These are phyloP conservation scores for Erodium trifolium DNA, from an alignment of 441 rosid genomes.

Conservation along the genomic window DNA sequence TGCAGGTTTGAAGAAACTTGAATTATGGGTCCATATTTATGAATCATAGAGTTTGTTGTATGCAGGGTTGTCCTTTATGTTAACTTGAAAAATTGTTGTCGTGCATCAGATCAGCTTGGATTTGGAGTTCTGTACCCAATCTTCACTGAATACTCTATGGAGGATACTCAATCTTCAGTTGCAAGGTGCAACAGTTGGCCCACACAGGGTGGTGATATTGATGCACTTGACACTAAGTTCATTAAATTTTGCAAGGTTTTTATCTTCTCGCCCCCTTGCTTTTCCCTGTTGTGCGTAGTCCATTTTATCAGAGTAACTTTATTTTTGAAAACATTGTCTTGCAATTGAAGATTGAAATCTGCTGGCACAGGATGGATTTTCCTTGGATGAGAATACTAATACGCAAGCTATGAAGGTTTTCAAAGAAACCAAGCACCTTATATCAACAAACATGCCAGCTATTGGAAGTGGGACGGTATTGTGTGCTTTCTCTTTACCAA, in stretches of 20 bases:
- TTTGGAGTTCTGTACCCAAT: conserved; percentile 23
- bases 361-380: conserved; percentile 44
- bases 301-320: conserved; percentile 2
- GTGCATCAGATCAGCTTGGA: conserved; percentile 14
- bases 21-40: background rate
- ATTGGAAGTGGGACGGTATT: conserved; percentile 70
- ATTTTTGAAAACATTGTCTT: conserved; percentile 16
- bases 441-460: conserved; percentile 39
- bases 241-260: conserved; percentile 50
- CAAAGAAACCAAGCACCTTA: conserved; percentile 55
- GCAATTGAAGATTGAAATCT: background rate
- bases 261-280: background rate
- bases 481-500: conserved; percentile 2
- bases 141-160: conserved; percentile 30
- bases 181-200: conserved; percentile 29
- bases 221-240: conserved; percentile 38
- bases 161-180: conserved; percentile 39
- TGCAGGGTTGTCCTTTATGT: background rate
- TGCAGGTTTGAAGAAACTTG: background rate
- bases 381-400: conserved; percentile 41
- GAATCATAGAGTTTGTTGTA: background rate
- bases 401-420: conserved; percentile 48
- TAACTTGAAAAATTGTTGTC: background rate
- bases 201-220: conserved; percentile 24
- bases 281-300: background rate